Evolutionary conservation across 2,329 filamentous ascomycete species (phyloP).

Genomic region (Pseudogymnoascus sp.): DNA sequence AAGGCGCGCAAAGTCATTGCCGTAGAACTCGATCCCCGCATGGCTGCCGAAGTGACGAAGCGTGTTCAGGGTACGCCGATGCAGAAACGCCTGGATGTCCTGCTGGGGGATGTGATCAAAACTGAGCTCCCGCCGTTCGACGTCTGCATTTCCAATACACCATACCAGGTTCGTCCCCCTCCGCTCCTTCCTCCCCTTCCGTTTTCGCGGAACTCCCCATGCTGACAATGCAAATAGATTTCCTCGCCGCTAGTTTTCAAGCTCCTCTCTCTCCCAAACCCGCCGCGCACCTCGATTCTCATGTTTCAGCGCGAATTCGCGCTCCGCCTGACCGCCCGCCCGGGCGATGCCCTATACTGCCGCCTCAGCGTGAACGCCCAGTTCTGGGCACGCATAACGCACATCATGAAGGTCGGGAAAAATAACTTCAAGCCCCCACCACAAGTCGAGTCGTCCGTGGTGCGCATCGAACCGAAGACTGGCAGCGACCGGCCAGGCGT

Average conservation of each 20-base stretch:
- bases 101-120: constrained; percentile 92
- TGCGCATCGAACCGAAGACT: constrained; percentile 80
- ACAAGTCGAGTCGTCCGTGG: constrained; percentile 84
- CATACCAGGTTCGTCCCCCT: constrained; percentile 48
- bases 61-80: constrained; percentile 85
- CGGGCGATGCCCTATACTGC: constrained; percentile 83
- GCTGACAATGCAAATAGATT: constrained; percentile 49
- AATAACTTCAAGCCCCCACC: constrained; percentile 97
- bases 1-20: constrained; percentile 76
- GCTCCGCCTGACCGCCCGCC: constrained; percentile 78
- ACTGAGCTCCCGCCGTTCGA: constrained; percentile 67
- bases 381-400: constrained; percentile 72
- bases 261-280: constrained; percentile 72
- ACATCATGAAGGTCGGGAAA: constrained; percentile 87
- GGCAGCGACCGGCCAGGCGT: constrained; percentile 74
- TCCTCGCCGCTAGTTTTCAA: constrained; percentile 85
- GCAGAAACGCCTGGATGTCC: constrained; percentile 76
- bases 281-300: constrained; percentile 78
- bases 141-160: constrained; percentile 67
- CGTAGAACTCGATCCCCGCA: constrained; percentile 90
- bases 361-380: constrained; percentile 89
- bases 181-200: constrained; percentile 18
- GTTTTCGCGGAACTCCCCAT: not conserved
- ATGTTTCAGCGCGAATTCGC: constrained; percentile 98
- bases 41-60: constrained; percentile 92